phyloP scores from a whole-genome alignment of 2,329 filamentous ascomycete genomes.

The Ophiocordyceps robertsii region DNA sequence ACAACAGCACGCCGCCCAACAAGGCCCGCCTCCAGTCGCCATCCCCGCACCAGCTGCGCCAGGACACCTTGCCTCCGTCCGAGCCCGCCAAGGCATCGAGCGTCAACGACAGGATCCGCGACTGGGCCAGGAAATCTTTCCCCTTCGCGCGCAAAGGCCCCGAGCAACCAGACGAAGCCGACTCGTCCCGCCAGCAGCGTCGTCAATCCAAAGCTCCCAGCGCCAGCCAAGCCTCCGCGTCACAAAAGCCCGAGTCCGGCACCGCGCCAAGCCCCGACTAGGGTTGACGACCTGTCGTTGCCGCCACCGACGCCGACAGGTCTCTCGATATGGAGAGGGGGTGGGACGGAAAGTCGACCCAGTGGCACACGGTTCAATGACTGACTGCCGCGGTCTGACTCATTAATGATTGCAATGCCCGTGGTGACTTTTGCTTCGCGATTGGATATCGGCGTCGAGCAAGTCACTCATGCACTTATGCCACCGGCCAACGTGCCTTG shows the following conservation, averaged over 20 bases:
- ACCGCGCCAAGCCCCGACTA: background rate
- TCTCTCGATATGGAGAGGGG: too few species aligned
- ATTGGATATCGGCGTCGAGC: background rate
- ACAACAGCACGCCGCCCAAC: background rate
- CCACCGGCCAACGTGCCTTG: background rate
- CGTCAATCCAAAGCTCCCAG: conserved; percentile 1
- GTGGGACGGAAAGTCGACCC: background rate
- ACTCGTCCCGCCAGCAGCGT: conserved; percentile 6
- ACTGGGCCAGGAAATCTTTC: conserved; percentile 21
- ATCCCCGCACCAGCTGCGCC: conserved; percentile 3
- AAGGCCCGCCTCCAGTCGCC: background rate
- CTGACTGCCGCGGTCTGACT: background rate
- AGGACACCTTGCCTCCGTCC: conserved; percentile 14
- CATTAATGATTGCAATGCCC: background rate
- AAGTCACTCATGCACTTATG: conserved; percentile 1
- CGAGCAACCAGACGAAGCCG: conserved; percentile 9
- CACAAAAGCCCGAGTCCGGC: background rate
- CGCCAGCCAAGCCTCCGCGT: background rate
- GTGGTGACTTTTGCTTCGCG: background rate
- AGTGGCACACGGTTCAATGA: background rate
- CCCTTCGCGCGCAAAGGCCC: conserved; percentile 11
- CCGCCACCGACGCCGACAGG: background rate
- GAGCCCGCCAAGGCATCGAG: conserved; percentile 13
- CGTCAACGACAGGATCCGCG: conserved; percentile 18
- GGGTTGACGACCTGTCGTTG: background rate